Base-by-base conservation (phyloP, 495 filamentous ascomycete species). In the Daldinia grandis region DNA sequence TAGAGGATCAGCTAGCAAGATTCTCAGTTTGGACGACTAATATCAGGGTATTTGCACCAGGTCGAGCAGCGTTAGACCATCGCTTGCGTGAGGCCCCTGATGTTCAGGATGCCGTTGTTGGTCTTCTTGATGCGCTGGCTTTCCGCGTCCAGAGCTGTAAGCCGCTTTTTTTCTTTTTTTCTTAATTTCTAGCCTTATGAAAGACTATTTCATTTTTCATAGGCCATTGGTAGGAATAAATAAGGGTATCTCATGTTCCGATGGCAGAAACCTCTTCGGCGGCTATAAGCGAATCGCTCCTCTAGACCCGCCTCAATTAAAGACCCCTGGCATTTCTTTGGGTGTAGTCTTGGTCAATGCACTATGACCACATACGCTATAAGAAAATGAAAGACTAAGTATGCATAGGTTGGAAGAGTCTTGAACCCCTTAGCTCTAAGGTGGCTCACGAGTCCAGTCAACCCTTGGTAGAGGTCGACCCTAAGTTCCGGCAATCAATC, bases 21-120 rank as follows among this genome's bases (percentile, higher is more conserved):
- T 65, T 65, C 10, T 65, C 38, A 14, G 35, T 65, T 21, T 65
- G 53, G 62, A 58, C 38, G 12, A 42, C 62, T 24, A 65, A 65
- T 50, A 65, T 65, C 33, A 37, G 33, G 1, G 62, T 65, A 12
- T 58, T 65, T 51, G 53, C 53, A 15, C 38, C 9, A 7, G 53
- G 62, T 19, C 38, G 37, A 31, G 53, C 27, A 1, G 47, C 50
- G 12, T 24, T 65, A 25, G 40, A 65, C 14, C 53, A 58, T 28
- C 62, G 62, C 7, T 7, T 58, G 0, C 53, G 62, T 15, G 40
- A 65, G 35, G 53, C 62, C 3, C 38, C 62, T 58, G 40, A 40
- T 17, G n/a, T 40, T 40, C 38, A 40, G 8, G 38, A 40, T 40
- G 38, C 38, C 1, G 38, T 40, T 40, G 17, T 17, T 3, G 38